Base-by-base conservation (phyloP, 2,329 filamentous ascomycete genomes). In the Pyricularia pennisetigena region DNA sequence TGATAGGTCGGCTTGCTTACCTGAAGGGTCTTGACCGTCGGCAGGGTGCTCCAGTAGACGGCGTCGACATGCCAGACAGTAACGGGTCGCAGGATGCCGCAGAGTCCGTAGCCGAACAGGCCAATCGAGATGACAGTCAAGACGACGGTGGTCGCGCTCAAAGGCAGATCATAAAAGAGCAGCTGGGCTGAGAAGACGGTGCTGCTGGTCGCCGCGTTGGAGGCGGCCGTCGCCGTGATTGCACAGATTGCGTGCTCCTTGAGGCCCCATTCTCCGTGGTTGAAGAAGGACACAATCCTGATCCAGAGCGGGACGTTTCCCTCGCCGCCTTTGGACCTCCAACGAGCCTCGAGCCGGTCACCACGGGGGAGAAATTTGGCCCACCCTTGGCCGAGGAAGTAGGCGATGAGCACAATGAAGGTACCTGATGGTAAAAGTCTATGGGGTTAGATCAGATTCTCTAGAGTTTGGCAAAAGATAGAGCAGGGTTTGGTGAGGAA, bases 21-120 rank as follows among this genome's bases (percentile, higher is more conserved):
- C 70, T 86, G 84, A 8, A 86, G 80, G 0, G 80, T 81, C 71
- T 85, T 85, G 67, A 86, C 82, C 0, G 80, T 82, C 0, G 84
- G 84, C 4, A 86, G 73, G 6, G 77, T 83, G 49, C 78, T 76
- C 85, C 85, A 87, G 74, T 85, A 87, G 2, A 87, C 84, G 1
- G 83, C 80, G 16, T 86, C 84, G 5, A 83, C 81, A 67, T 85
- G 83, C 79, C 82, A 86, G 12, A 87, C 84, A 1, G 80, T 78
- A 54, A 86, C 79, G 0, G 84, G 84, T 0, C 85, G 82, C 72
- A 86, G 74, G 2, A 86, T 64, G 8, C 85, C 85, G 62, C 79
- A 49, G 9, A 49, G 41, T n/a, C 41, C 41, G 9, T 49, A 49
- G 16, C 41, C 41, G 6, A 49, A n/a, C 41, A 49, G 41, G n/a